These are phyloP conservation scores for Aquilaria sinensis DNA, from an alignment of 345 rosid genomes.

Conservation along the genomic window DNA sequence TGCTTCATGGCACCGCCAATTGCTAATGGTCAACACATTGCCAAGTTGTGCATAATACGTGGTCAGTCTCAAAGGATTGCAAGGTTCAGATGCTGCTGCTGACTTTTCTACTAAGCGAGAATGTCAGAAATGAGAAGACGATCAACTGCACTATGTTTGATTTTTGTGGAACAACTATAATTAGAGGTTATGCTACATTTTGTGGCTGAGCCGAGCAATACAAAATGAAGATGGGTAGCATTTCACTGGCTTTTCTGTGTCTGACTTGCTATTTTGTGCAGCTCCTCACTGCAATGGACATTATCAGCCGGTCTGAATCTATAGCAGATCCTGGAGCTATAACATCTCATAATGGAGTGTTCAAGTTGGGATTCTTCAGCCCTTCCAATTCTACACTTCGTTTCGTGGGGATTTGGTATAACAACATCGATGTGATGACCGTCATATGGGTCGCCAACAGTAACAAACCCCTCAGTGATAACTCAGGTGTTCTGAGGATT, in stretches of 20 bases:
- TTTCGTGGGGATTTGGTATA: constrained; percentile 56
- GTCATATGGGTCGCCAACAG: constrained; percentile 55
- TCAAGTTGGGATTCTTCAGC: constrained; percentile 55
- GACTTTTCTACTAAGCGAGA: too few species aligned
- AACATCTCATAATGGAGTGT: constrained; percentile 22
- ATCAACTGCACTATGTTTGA: too few species aligned
- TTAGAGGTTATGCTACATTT: too few species aligned
- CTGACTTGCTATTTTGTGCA: constrained; percentile 7
- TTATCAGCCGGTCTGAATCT: constrained; percentile 23
- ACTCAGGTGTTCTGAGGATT: constrained; percentile 38
- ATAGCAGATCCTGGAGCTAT: constrained; percentile 33
- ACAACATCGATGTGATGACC: constrained; percentile 14
- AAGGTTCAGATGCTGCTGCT: too few species aligned
- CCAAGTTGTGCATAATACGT: too few species aligned
- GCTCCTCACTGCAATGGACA: constrained; percentile 21
- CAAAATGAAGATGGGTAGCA: too few species aligned
- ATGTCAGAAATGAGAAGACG: too few species aligned
- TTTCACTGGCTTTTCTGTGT: constrained; percentile 9
- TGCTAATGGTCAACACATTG: too few species aligned
- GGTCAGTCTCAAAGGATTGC: too few species aligned
- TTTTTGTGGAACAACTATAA: too few species aligned
- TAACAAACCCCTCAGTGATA: constrained; percentile 34
- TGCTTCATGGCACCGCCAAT: too few species aligned
- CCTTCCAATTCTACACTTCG: constrained; percentile 30
- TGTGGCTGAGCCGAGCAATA: too few species aligned